Base-by-base conservation (phyloP, 305 asterid genomes). In the Striga hermonthica region DNA sequence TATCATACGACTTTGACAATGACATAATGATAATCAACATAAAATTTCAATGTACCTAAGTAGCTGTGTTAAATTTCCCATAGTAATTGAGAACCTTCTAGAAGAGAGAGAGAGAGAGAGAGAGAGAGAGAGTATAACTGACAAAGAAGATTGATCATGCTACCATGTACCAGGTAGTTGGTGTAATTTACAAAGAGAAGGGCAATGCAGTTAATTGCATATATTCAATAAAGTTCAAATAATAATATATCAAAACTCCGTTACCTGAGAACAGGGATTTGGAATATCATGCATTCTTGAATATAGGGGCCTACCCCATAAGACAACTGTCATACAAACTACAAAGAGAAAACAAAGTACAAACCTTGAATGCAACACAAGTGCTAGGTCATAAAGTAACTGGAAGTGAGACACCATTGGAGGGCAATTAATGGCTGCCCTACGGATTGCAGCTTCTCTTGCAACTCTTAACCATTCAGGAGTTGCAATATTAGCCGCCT, bases 361-460 rank as follows among this genome's bases (percentile, higher is more conserved):
- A 75, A 74, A 94, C 99, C 99, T 91, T 70, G 98, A 86, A 75
- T 87, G 85, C 37, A 91, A 78, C 4, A 98, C 85, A 64, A 94
- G 89, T 44, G 92, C 95, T 65, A 94, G 88, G 62, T 94, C 99
- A 66, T 94, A 94, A 68, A 91, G 88, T 74, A 94, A 80, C 80
- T 94, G 99, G 82, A 82, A 88, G 81, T 94, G 99, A 61, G 99
- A 94, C 79, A 94, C 97, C 99, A 94, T 91, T 6, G 99, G 98
- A 76, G 99, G 86, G 70, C 87, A 82, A 84, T 94, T 91, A 72
- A 77, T 89, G 66, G 98, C 91, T 60, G 99, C 99, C 84, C 99
- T 91, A 67, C 98, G 95, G 72, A 94, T 72, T 65, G 98, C 99
- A 70, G 99, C 99, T 66, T 94, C 98, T 79, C 81, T 86, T 66